phyloP scores from a whole-genome alignment of 192 early-diverging fungal species.

The Entrophospora sp. region DNA sequence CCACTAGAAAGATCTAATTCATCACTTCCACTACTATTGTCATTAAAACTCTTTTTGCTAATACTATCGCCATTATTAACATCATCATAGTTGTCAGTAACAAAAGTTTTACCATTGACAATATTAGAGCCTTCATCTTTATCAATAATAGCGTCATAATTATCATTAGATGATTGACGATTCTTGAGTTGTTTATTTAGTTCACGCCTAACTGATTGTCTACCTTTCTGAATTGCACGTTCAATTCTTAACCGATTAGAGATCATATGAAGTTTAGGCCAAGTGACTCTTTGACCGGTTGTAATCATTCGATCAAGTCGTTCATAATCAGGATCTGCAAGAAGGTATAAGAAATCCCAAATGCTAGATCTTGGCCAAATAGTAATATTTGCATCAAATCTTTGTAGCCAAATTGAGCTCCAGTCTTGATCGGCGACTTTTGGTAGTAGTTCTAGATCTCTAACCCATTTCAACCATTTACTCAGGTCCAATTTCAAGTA shows the following conservation, averaged over 20 bases:
- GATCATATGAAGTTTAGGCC: conserved; percentile 75
- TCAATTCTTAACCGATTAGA: conserved; percentile 67
- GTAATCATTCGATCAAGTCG: conserved; percentile 49
- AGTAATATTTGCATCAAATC: conserved; percentile 84
- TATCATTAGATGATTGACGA: too few species aligned
- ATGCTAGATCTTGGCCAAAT: conserved; percentile 59
- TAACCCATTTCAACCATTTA: conserved; percentile 74
- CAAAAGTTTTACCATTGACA: neutral
- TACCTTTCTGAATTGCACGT: conserved; percentile 45
- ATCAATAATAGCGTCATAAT: neutral
- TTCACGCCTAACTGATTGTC: conserved; percentile 24
- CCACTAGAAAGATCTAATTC: neutral
- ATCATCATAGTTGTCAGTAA: conserved; percentile 12
- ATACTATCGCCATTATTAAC: conserved; percentile 20
- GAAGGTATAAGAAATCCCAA: conserved; percentile 51
- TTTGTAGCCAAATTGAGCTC: conserved; percentile 78
- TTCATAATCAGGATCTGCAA: conserved; percentile 53
- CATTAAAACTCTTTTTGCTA: neutral
- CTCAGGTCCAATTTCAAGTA: conserved; percentile 75
- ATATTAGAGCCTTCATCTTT: neutral
- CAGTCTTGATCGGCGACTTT: conserved; percentile 67
- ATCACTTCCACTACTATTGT: conserved; percentile 13
- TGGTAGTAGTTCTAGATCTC: conserved; percentile 76
- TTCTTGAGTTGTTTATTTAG: conserved; percentile 16
- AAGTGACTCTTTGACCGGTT: conserved; percentile 54